Evolutionary conservation across 768 basidiomycete genomes (phyloP), one percentile per base, ranked within the genome.

Genomic region (Lentinus tigrinus): DNA sequence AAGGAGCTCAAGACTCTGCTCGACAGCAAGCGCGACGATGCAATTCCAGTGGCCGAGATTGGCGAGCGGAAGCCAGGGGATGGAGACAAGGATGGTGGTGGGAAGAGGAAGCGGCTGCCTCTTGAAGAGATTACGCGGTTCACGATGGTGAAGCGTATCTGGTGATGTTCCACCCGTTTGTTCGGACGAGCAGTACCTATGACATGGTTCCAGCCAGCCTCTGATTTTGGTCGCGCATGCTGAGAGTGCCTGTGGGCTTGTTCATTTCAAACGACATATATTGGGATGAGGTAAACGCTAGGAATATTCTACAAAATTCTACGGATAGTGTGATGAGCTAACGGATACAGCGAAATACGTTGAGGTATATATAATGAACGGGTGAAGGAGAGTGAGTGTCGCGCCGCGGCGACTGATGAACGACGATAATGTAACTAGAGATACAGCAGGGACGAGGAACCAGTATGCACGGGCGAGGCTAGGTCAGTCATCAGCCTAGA

Each of bases 141-240:
- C 77, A 96, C 94, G 19, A 98, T 98, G 95, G 89, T 96, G 46
- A 96, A 96, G 69, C 80, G 92, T 52, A 95, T 96, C 44, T 95
- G 84, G 83, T 87, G 62, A 71, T 21, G 34, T 13, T 13, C 36
- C 9, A 31, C 39, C 47, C 34, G 21, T 21, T 42, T n/a, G 43
- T 23, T 24, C 16, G 14, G 42, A 43, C 31, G 31, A 31, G 31
- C 6, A 7, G 31, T 3, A 31, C 7, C 31, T 31, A 31, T 31
- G 31, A 7, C 31, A 31, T 31, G 3, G 7, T 11, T 31, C 11
- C 11, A 11, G 11, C 7, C 31, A 7, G 31, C 31, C 6, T 31
- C 31, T 11, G 31, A 31, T 7, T 7, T n/a, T 31, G 31, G 31
- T 6, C 31, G 11, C 31, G 31, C 31, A 6, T 31, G 31, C 31